phyloP scores from a whole-genome alignment of 208 protist species.

The Phytomonas sp. region DNA sequence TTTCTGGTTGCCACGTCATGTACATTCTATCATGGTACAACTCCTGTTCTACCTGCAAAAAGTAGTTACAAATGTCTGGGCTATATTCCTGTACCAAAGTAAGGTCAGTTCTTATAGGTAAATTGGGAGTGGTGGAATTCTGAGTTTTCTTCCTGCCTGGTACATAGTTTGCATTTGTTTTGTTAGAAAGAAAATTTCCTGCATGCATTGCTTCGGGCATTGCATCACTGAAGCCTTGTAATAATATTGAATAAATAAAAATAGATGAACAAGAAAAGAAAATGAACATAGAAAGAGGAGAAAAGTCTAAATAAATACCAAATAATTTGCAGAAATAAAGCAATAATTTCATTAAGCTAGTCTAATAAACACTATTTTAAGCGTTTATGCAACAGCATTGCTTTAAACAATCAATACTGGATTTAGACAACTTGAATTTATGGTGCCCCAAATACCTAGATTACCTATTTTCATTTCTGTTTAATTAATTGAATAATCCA shows the following conservation, averaged over 20 bases:
- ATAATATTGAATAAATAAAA: conserved; percentile 9
- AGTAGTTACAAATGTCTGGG: conserved; percentile 62
- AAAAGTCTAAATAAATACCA: conserved; percentile 12
- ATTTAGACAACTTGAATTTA: neutral
- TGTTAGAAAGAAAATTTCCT: conserved; percentile 21
- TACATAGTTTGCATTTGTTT: conserved; percentile 21
- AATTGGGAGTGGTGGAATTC: neutral
- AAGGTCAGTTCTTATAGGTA: conserved; percentile 4
- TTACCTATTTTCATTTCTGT: neutral
- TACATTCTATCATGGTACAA: conserved; percentile 38
- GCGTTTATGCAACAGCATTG: neutral
- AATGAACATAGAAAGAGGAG: neutral
- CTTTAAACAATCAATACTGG: neutral
- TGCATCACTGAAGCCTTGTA: neutral
- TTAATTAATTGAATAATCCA: neutral
- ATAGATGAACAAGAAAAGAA: conserved; percentile 15
- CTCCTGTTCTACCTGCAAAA: conserved; percentile 47
- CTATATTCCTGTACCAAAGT: conserved; percentile 38
- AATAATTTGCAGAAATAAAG: conserved; percentile 10
- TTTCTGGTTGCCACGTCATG: conserved; percentile 76
- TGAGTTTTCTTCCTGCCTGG: conserved; percentile 9
- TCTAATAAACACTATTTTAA: conserved; percentile 13
- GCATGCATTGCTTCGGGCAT: conserved; percentile 15
- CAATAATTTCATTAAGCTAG: conserved; percentile 2
- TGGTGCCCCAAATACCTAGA: neutral